Base-by-base conservation (phyloP, 805 yeast genomes). In the Yarrowia sp. region DNA sequence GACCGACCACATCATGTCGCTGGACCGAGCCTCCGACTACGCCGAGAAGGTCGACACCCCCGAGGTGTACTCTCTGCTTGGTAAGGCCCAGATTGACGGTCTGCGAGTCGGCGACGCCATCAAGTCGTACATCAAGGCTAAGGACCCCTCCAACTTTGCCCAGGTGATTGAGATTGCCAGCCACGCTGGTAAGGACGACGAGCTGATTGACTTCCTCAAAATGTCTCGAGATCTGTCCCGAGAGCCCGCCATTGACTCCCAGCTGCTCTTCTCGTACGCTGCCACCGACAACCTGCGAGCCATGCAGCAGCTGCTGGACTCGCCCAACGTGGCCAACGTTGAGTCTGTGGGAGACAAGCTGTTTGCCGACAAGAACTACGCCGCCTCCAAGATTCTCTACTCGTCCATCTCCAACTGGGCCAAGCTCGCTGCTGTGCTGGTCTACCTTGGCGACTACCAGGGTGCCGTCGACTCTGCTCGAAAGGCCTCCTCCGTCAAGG, bases 401-500 rank as follows among this genome's bases (percentile, higher is more conserved):
- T 80, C 92, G 9, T 88, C 86, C 68, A 87, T 93, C 66, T 91
- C 97, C 44, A 95, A 93, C 79, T 93, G 96, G 83, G 88, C 97
- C 57, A 95, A 92, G 77, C 84, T 95, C 71, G 98, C 99, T 14
- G 89, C 97, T n/a, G 93, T 98, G 35, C 84, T 92, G 74, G 99
- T 95, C 39, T 92, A 87, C 80, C 81, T 95, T 73, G 86, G 86
- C 65, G 98, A 95, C 75, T 92, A 91, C 77, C 98, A 95, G 79
- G 86, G 90, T 65, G 99, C 99, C 61, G 99, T 95, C 68, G 98
- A 95, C 74, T 92, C 98, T 78, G 99, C 99, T 22, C 89, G 99
- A 81, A 95, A 93, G 79, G 98, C 99, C 2, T 89, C 96, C 39
- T 92, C 91, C 77, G 85, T 88, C 67, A 84, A 83, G 73, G 99